A percentile compares a stretch with the other conserved stretches of the same genome.
phyloP scores from a whole-genome alignment of 257 asterid genomes.

The Ocimum tenuiflorum region DNA sequence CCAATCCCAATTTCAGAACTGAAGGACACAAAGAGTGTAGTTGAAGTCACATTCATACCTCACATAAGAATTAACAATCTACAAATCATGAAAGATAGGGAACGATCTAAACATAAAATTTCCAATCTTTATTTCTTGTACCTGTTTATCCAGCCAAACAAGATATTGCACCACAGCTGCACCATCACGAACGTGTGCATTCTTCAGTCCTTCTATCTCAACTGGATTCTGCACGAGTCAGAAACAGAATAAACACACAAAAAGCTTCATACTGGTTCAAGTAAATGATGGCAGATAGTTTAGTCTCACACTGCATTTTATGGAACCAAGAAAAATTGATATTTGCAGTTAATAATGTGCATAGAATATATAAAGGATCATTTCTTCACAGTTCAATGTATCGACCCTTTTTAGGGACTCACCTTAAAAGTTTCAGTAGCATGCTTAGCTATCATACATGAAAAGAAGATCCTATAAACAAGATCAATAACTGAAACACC shows the following conservation, averaged over 20 bases:
- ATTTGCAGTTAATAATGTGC: background rate
- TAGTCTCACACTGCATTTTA: background rate
- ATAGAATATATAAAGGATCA: background rate
- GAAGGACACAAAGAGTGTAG: background rate
- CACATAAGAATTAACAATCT: conserved; percentile 1
- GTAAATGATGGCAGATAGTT: conserved; percentile 5
- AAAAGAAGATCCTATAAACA: background rate
- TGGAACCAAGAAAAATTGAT: background rate
- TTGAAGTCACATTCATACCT: background rate
- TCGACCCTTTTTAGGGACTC: too few relatives aligned
- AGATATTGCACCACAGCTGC: conserved; percentile 96
- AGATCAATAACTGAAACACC: background rate
- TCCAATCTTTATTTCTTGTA: conserved; percentile 14
- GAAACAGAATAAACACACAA: conserved; percentile 14
- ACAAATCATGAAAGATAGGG: background rate
- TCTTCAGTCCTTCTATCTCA: conserved; percentile 91
- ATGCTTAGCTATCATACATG: background rate
- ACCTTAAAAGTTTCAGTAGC: background rate
- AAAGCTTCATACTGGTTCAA: background rate
- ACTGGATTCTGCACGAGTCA: conserved; percentile 58
- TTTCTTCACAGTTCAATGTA: too few relatives aligned
- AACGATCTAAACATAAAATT: background rate
- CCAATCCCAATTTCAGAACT: background rate
- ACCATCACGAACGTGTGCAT: conserved; percentile 88
- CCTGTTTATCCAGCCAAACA: conserved; percentile 90